These are phyloP conservation scores for Hypomyces perniciosus DNA, from an alignment of 2,329 filamentous ascomycete species.

Conservation along the genomic window DNA sequence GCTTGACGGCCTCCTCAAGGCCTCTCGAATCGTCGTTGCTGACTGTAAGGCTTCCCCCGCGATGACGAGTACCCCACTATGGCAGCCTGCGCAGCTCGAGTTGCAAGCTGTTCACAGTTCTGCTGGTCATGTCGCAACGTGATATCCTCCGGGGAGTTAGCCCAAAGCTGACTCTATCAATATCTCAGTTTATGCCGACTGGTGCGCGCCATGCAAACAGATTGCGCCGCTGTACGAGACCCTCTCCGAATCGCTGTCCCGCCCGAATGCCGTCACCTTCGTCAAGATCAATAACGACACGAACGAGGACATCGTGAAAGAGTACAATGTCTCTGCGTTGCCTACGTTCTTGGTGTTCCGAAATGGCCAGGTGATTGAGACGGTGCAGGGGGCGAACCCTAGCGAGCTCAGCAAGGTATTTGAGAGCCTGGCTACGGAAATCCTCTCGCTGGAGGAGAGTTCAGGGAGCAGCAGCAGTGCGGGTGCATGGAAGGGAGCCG, in stretches of 20 bases:
- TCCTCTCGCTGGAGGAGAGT: slow-evolving; percentile 46
- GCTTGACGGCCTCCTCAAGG: slow-evolving; percentile 61
- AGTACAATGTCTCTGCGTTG: slow-evolving; percentile 69
- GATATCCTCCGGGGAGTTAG: not conserved
- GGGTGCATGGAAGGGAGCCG: slow-evolving; percentile 63
- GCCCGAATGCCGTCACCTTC: slow-evolving; percentile 70
- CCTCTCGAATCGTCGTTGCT: slow-evolving; percentile 73
- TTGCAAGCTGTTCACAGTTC: not conserved
- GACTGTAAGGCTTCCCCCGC: slow-evolving; percentile 61
- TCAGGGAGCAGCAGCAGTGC: slow-evolving; percentile 31
- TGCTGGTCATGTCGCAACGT: not conserved
- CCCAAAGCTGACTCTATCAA: slow-evolving; percentile 15
- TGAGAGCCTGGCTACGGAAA: slow-evolving; percentile 63
- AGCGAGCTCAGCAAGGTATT: slow-evolving; percentile 64
- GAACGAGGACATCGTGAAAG: slow-evolving; percentile 65
- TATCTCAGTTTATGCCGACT: slow-evolving; percentile 73
- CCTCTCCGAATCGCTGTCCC: slow-evolving; percentile 64
- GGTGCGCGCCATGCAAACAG: slow-evolving; percentile 76
- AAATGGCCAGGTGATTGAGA: slow-evolving; percentile 59
- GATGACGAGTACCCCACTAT: slow-evolving; percentile 17
- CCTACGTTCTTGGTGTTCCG: slow-evolving; percentile 92
- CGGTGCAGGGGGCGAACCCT: slow-evolving; percentile 68
- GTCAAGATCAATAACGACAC: slow-evolving; percentile 79
- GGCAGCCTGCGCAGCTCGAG: not conserved
- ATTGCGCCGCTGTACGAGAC: slow-evolving; percentile 80